Evolutionary conservation across 495 filamentous ascomycete species (phyloP).

Genomic region (Pseudevernia furfuracea): DNA sequence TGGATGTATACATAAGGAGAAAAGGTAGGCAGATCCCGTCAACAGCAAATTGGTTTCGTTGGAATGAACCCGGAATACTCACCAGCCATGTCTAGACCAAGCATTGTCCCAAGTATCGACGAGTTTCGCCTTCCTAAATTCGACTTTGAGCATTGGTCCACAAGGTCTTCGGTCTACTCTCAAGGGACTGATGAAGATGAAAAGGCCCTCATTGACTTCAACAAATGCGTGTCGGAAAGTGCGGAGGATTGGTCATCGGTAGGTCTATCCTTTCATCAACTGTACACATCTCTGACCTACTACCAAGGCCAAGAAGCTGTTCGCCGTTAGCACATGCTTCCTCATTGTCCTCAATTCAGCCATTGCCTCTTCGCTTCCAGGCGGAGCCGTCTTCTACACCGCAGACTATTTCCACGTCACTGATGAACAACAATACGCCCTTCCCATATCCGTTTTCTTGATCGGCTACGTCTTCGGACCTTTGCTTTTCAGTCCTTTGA

Average conservation of each 20-base stretch:
- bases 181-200: background rate
- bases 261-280: constrained; percentile 4
- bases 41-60: background rate
- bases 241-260: constrained; percentile 40
- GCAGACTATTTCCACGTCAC: constrained; percentile 10
- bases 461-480: constrained; percentile 54
- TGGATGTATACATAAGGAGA: background rate
- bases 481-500: constrained; percentile 54
- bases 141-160: constrained; percentile 2
- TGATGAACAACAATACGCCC: constrained; percentile 30
- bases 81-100: background rate
- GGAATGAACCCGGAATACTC: background rate
- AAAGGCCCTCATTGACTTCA: constrained; percentile 2
- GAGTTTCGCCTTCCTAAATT: background rate
- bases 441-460: constrained; percentile 58
- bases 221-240: background rate
- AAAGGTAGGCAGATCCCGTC: background rate
- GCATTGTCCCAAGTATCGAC: background rate
- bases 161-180: background rate
- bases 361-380: constrained; percentile 50
- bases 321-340: constrained; percentile 44
- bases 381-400: constrained; percentile 38
- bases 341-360: constrained; percentile 56
- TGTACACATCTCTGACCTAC: background rate
- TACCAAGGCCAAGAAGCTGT: constrained; percentile 39